Evolutionary conservation across 2,329 filamentous ascomycete genomes (phyloP).

Genomic region (Spiromastix sp.): DNA sequence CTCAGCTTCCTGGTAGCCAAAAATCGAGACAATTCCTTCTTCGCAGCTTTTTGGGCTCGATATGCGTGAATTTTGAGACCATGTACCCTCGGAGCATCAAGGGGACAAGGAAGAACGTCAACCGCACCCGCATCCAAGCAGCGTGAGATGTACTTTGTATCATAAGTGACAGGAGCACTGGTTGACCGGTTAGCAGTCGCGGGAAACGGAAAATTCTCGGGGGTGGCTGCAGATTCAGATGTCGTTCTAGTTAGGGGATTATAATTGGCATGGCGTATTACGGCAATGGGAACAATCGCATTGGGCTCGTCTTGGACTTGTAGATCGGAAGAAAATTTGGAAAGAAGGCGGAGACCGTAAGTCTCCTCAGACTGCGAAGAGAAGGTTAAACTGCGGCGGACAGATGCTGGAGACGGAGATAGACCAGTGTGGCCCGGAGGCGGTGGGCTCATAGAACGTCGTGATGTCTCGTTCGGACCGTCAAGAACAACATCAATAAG

Average conservation of each 20-base stretch:
- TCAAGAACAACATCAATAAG: constrained; percentile 47
- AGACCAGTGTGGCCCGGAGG: constrained; percentile 16
- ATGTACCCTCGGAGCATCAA: constrained; percentile 63
- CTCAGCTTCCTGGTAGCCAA: constrained; percentile 62
- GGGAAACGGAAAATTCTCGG: constrained; percentile 9
- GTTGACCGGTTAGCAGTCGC: background rate
- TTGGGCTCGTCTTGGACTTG: constrained; percentile 40
- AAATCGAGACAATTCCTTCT: constrained; percentile 61
- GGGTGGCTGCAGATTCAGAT: constrained; percentile 9
- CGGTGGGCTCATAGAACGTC: too few species aligned
- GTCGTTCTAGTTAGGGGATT: constrained; percentile 26
- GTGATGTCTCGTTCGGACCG: too few species aligned
- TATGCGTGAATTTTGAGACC: constrained; percentile 76
- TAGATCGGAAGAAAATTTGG: constrained; percentile 39
- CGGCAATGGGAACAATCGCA: constrained; percentile 40
- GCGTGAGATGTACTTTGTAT: constrained; percentile 49
- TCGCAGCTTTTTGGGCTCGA: constrained; percentile 65
- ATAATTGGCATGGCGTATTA: constrained; percentile 26
- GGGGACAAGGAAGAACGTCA: constrained; percentile 73
- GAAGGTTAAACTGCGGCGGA: constrained; percentile 30
- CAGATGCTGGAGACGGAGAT: constrained; percentile 18
- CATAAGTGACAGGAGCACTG: constrained; percentile 26
- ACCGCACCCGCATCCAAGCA: constrained; percentile 79
- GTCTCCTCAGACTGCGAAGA: constrained; percentile 35
- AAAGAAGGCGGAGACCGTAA: constrained; percentile 39